Percentiles rank a stretch among this genome's conserved stretches.
These are phyloP conservation scores for Apiospora aurea DNA, from an alignment of 2,329 filamentous ascomycete genomes.

Conservation along the genomic window DNA sequence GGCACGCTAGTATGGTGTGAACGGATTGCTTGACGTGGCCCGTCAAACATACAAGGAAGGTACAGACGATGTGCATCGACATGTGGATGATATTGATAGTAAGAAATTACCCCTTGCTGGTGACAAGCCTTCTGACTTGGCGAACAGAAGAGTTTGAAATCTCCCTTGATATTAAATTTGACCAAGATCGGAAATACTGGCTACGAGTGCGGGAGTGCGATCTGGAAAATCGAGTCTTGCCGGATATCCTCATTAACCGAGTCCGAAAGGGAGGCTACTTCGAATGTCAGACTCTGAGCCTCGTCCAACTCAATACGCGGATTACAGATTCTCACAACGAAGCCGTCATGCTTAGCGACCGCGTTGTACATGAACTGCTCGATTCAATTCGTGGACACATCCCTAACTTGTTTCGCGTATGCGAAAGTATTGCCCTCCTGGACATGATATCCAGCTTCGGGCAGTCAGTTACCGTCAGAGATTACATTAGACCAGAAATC, in stretches of 20 bases:
- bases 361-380: constrained; percentile 75
- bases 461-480: constrained; percentile 70
- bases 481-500: constrained; percentile 71
- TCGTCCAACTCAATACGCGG: constrained; percentile 81
- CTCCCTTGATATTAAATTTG: constrained; percentile 73
- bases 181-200: constrained; percentile 80
- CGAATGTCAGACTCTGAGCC: constrained; percentile 85
- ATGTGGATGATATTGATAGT: constrained; percentile 56
- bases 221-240: constrained; percentile 65
- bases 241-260: constrained; percentile 78
- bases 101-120: not conserved
- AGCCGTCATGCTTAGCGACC: constrained; percentile 82
- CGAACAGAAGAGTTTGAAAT: constrained; percentile 62
- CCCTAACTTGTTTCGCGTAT: constrained; percentile 79
- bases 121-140: not conserved
- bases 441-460: constrained; percentile 86
- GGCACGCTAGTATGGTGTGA: constrained; percentile 71
- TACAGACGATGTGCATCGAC: constrained; percentile 76
- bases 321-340: constrained; percentile 85
- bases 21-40: constrained; percentile 86
- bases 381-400: constrained; percentile 75
- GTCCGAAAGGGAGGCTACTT: constrained; percentile 75
- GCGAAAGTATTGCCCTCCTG: constrained; percentile 83
- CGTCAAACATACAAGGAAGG: constrained; percentile 90
- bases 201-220: constrained; percentile 70